Percentiles rank a stretch among this genome's conserved stretches.
phyloP scores from a whole-genome alignment of 768 basidiomycete species.

The Suillus ampliporus region DNA sequence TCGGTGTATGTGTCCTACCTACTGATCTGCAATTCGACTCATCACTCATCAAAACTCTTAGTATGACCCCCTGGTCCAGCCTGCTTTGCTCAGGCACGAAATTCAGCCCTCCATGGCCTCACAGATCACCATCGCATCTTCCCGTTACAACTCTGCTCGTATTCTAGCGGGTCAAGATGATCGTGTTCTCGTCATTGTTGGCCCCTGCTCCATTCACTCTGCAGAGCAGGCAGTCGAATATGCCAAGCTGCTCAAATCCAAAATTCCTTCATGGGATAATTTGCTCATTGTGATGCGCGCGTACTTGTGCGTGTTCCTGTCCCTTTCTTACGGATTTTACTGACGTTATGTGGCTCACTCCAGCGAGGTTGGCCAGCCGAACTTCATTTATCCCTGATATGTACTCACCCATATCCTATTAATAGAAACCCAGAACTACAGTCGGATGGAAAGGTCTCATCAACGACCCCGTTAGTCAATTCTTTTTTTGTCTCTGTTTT shows the following conservation, averaged over 20 bases:
- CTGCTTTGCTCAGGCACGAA: conserved; percentile 88
- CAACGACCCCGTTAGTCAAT: conserved; percentile 72
- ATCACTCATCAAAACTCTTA: conserved; percentile 37
- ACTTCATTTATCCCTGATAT: not conserved
- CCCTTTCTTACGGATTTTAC: conserved; percentile 7
- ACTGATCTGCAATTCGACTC: conserved; percentile 1
- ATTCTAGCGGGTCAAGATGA: conserved; percentile 87
- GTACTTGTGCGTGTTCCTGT: conserved; percentile 80
- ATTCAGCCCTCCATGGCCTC: conserved; percentile 70
- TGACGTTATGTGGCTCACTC: conserved; percentile 40
- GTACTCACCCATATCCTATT: conserved; percentile 16
- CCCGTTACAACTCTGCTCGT: conserved; percentile 78
- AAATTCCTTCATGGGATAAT: conserved; percentile 71
- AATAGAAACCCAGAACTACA: conserved; percentile 93
- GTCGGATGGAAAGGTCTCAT: conserved; percentile 98
- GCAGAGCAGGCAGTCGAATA: conserved; percentile 85
- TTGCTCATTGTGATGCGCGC: conserved; percentile 94
- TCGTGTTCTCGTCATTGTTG: conserved; percentile 88
- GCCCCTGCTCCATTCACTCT: conserved; percentile 95
- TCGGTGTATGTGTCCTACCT: conserved; percentile 57
- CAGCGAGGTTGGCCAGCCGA: conserved; percentile 44
- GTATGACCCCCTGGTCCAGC: conserved; percentile 98
- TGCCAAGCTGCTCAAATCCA: conserved; percentile 71
- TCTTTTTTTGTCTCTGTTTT: not conserved
- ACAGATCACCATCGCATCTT: conserved; percentile 75